Conservation (phyloP, 2,329 filamentous ascomycete species). For the Truncatella angustata region DNA sequence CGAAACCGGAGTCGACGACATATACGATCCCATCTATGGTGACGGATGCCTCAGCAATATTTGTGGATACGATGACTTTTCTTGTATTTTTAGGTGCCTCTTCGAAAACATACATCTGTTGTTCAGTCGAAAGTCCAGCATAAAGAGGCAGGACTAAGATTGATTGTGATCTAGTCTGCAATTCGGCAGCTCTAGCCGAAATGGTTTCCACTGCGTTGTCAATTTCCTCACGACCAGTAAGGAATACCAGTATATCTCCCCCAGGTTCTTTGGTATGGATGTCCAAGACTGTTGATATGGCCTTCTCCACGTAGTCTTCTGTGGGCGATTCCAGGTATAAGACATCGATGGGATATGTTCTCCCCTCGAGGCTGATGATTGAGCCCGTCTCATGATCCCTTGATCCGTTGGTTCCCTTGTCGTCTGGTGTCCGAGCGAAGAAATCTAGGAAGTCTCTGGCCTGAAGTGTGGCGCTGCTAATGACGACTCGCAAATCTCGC, state of each 20-base stretch:
- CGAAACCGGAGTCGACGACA: slow-evolving; percentile 87
- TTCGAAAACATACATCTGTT: slow-evolving; percentile 95
- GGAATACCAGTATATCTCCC: slow-evolving; percentile 87
- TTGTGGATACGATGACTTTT: slow-evolving; percentile 91
- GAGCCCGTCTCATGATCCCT: slow-evolving; percentile 33
- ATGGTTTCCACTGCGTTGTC: slow-evolving; percentile 78
- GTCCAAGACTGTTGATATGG: slow-evolving; percentile 79
- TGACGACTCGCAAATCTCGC: slow-evolving; percentile 79
- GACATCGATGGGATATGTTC: slow-evolving; percentile 84
- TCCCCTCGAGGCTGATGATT: slow-evolving; percentile 83
- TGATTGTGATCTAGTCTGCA: slow-evolving; percentile 56
- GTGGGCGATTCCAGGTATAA: slow-evolving; percentile 76
- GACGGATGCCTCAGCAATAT: slow-evolving; percentile 94
- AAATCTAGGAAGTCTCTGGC: slow-evolving; percentile 83
- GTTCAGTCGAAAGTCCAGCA: slow-evolving; percentile 82
- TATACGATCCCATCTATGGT: slow-evolving; percentile 91
- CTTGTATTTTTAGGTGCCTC: slow-evolving; percentile 75
- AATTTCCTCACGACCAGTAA: slow-evolving; percentile 93
- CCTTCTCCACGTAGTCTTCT: slow-evolving; percentile 83
- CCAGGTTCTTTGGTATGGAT: slow-evolving; percentile 79
- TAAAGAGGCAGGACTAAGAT: slow-evolving; percentile 79
- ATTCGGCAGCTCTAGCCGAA: slow-evolving; percentile 64
- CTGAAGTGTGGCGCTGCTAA: slow-evolving; percentile 92
- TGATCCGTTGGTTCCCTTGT: slow-evolving; percentile 21
- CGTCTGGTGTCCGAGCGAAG: slow-evolving; percentile 52